A percentile compares a stretch with the other conserved stretches of the same genome.
These are phyloP conservation scores for Sutorius australiensis DNA, from an alignment of 768 basidiomycete genomes.

Conservation along the genomic window DNA sequence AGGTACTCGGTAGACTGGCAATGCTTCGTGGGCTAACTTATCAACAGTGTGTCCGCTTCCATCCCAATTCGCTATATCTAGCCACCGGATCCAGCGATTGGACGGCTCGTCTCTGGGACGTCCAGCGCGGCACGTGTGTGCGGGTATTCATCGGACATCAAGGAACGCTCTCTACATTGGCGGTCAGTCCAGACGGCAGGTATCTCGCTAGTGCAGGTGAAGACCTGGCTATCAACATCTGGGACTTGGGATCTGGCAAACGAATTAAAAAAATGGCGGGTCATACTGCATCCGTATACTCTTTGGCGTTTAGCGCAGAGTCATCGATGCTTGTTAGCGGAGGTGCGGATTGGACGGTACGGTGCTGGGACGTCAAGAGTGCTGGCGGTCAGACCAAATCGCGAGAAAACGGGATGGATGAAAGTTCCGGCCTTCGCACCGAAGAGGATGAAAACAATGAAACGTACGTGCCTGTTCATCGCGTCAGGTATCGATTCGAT, in stretches of 20 bases:
- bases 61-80: conserved; percentile 95
- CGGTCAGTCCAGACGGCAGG: conserved; percentile 90
- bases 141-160: conserved; percentile 96
- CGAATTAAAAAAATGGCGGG: conserved; percentile 96
- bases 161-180: conserved; percentile 78
- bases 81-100: conserved; percentile 96
- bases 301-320: conserved; percentile 88
- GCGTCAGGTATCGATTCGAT: background rate
- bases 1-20: conserved; percentile 33
- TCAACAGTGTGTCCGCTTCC: conserved; percentile 85
- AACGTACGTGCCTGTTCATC: conserved; percentile 52
- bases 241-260: conserved; percentile 95
- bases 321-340: conserved; percentile 89
- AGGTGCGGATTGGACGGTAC: conserved; percentile 90
- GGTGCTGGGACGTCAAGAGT: conserved; percentile 95
- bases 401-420: conserved; percentile 50
- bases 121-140: conserved; percentile 91
- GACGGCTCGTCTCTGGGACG: conserved; percentile 96
- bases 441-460: conserved; percentile 56
- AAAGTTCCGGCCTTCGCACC: conserved; percentile 30
- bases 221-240: conserved; percentile 90
- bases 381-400: conserved; percentile 64
- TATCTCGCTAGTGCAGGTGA: conserved; percentile 92
- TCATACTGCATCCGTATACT: conserved; percentile 85
- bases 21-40: conserved; percentile 1